Conservation (phyloP, 2,329 filamentous ascomycete species). For the Diaporthe amygdali region DNA sequence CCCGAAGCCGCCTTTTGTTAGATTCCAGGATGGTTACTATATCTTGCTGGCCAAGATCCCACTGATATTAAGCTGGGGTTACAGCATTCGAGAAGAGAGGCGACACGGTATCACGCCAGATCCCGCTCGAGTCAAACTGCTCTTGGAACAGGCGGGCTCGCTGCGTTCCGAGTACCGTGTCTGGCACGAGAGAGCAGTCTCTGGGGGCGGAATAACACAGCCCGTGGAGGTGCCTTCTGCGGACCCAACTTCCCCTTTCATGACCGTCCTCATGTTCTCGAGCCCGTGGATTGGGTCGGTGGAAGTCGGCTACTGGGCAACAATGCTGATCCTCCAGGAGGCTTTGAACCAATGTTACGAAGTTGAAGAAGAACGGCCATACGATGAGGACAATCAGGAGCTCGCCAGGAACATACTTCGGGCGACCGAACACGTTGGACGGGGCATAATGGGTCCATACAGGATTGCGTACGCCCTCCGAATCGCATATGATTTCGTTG, state of each 20-base stretch:
- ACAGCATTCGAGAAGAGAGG: constrained; percentile 37
- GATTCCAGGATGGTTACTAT: constrained; percentile 40
- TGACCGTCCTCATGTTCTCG: constrained; percentile 37
- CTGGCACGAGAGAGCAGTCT: constrained; percentile 39
- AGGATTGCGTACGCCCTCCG: constrained; percentile 43
- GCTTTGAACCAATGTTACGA: constrained; percentile 39
- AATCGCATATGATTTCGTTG: constrained; percentile 46
- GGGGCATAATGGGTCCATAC: constrained; percentile 44
- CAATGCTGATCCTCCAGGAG: constrained; percentile 46
- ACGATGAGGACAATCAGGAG: constrained; percentile 32
- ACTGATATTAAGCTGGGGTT: constrained; percentile 37
- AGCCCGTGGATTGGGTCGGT: constrained; percentile 41
- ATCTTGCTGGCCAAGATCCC: constrained; percentile 40
- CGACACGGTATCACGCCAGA: constrained; percentile 36
- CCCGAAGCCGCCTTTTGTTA: constrained; percentile 27
- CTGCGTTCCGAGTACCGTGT: constrained; percentile 36
- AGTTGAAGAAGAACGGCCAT: constrained; percentile 28
- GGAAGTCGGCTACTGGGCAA: constrained; percentile 44
- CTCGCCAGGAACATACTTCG: constrained; percentile 40
- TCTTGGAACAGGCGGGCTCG: constrained; percentile 34
- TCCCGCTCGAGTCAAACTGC: constrained; percentile 32
- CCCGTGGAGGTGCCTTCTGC: constrained; percentile 35
- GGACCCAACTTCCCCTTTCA: constrained; percentile 39
- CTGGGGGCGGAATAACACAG: constrained; percentile 28
- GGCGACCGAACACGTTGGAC: constrained; percentile 43